Percentiles rank a stretch among this genome's conserved stretches.
Conservation (phyloP, 495 filamentous ascomycete genomes). For the Xylaria flabelliformis region DNA sequence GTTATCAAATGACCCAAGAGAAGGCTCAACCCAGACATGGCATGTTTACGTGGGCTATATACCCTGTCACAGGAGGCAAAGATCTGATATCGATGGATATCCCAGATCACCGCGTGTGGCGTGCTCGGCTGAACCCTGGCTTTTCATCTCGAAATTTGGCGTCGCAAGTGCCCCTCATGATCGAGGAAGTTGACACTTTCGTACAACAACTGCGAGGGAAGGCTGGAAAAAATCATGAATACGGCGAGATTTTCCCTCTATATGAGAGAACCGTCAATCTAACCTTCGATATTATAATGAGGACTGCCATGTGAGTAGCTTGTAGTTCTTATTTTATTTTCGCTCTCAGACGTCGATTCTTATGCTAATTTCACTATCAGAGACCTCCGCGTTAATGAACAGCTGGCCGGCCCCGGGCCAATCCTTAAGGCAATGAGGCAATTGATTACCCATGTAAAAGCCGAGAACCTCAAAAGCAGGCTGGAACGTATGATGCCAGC, state of each 20-base stretch:
- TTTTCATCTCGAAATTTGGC: conserved; percentile 43
- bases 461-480: not conserved
- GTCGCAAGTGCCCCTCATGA: conserved; percentile 36
- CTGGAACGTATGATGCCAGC: conserved; percentile 1
- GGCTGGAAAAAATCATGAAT: conserved; percentile 31
- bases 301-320: conserved; percentile 27
- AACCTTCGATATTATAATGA: conserved; percentile 35
- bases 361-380: not conserved
- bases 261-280: conserved; percentile 27
- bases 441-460: not conserved
- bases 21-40: not conserved
- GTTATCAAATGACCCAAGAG: not conserved
- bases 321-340: not conserved
- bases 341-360: not conserved
- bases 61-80: not conserved
- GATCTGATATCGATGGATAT: conserved; percentile 45
- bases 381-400: conserved; percentile 10
- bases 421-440: conserved; percentile 4
- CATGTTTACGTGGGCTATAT: not conserved
- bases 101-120: conserved; percentile 44
- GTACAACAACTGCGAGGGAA: conserved; percentile 29
- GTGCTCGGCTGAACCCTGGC: conserved; percentile 49
- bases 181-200: conserved; percentile 40
- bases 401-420: conserved; percentile 3
- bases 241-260: conserved; percentile 36